Evolutionary conservation across 148 eudicot species (phyloP), one percentile per base, ranked within the genome.

Genomic region (Beta vulgaris): DNA sequence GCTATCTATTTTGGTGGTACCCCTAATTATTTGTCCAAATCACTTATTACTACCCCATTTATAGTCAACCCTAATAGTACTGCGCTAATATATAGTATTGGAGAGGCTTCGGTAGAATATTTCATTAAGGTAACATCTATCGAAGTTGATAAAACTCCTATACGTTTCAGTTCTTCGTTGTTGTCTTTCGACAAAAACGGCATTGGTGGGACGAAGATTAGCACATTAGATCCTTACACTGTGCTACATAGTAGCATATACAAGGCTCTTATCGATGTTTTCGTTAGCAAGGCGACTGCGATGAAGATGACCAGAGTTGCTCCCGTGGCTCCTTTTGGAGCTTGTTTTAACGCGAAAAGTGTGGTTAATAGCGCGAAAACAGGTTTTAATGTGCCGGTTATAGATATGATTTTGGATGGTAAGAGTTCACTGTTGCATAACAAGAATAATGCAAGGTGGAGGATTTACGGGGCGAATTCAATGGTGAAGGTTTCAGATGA

Each of bases 391-490:
- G 85, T 88, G 25, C 92, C 92, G 0, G 63, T 64, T 7, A 80
- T 86, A 39, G 92, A 88, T 62, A 54, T 88, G 0, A 44, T 84
- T 14, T 72, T 81, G 68, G 77, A 73, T 2, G 81, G 75, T 3
- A 81, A 75, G 54, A 80, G 83, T 34, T 43, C 73, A 0, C 48
- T 80, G 16, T 61, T 88, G 69, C 81, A 9, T 9, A 39, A 79
- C 15, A 68, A 61, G 55, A 85, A 81, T 19, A 78, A 62, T 48
- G 83, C 81, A 0, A 76, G 76, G 61, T 86, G 87, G 87, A 86
- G 82, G 77, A 80, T 88, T 31, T 84, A 85, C 35, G 87, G 86
- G 21, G 77, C 81, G 13, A 85, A 88, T 35, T 82, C 83, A 15
- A 82, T 86, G 86, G 86, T 82, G 7, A 71, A 74, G 42, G 80